A percentile compares a stretch with the other conserved stretches of the same genome.
Evolutionary conservation across 108 stramenopile genomes (phyloP).

Genomic region (Skeletonema menzelii): DNA sequence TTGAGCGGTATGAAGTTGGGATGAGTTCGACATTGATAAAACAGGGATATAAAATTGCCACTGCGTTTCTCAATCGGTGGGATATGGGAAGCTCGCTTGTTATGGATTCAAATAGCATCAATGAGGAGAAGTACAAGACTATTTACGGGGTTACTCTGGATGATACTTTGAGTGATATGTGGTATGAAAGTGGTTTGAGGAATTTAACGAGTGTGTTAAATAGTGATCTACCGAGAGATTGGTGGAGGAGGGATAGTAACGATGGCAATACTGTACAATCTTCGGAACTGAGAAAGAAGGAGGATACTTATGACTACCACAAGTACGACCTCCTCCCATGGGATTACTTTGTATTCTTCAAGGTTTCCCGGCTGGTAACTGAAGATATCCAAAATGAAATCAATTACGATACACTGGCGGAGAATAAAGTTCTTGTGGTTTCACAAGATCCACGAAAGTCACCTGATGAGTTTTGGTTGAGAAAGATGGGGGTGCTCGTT

Average conservation of each 20-base stretch:
- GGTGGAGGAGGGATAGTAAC: slow-evolving; percentile 3
- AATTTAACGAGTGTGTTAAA: slow-evolving; percentile 34
- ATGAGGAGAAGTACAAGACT: not conserved
- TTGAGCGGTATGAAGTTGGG: slow-evolving; percentile 51
- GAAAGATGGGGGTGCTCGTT: slow-evolving; percentile 21
- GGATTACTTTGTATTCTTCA: slow-evolving; percentile 55
- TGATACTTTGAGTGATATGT: slow-evolving; percentile 46
- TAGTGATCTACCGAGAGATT: slow-evolving; percentile 6
- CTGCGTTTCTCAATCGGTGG: slow-evolving; percentile 38
- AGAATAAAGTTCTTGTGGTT: slow-evolving; percentile 21
- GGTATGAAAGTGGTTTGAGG: slow-evolving; percentile 41
- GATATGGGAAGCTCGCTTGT: slow-evolving; percentile 29
- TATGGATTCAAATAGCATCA: slow-evolving; percentile 16
- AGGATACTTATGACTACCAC: slow-evolving; percentile 42
- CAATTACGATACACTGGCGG: slow-evolving; percentile 24
- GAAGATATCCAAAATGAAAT: slow-evolving; percentile 36
- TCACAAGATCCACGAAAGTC: slow-evolving; percentile 37
- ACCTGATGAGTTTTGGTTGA: slow-evolving; percentile 25
- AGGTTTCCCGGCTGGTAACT: slow-evolving; percentile 48
- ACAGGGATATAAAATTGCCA: slow-evolving; percentile 42
- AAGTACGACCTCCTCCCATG: slow-evolving; percentile 43
- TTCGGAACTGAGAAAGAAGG: not conserved
- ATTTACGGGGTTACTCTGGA: slow-evolving; percentile 35
- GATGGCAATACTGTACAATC: not conserved
- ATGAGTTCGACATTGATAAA: slow-evolving; percentile 44